These are phyloP conservation scores for Aureobasidium sp. DNA, from an alignment of 2,329 filamentous ascomycete genomes.

Conservation along the genomic window DNA sequence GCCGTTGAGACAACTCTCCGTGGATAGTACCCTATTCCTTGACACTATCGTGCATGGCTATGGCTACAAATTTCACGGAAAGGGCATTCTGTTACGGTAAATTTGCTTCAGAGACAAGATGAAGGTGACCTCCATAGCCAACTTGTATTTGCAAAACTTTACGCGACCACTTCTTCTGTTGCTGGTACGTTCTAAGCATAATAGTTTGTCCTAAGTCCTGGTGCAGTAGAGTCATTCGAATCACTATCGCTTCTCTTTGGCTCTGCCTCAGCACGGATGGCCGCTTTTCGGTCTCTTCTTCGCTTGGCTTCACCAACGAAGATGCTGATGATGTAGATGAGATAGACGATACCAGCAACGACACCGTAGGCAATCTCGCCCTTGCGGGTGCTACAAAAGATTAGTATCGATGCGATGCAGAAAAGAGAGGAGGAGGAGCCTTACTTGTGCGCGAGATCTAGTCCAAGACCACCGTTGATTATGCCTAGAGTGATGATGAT, in stretches of 20 bases:
- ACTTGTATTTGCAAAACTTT: too few species aligned
- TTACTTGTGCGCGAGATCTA: constrained; percentile 14
- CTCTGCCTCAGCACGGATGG: constrained; percentile 1
- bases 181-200: not conserved
- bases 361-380: constrained; percentile 42
- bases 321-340: constrained; percentile 32
- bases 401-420: not conserved
- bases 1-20: too few species aligned
- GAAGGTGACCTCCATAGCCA: too few species aligned
- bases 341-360: constrained; percentile 42
- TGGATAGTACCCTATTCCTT: too few species aligned
- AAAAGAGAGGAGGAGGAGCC: not conserved
- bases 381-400: not conserved
- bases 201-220: not conserved
- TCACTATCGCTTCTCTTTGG: constrained; percentile 7
- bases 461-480: constrained; percentile 16
- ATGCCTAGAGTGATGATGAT: constrained; percentile 17
- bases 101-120: too few species aligned
- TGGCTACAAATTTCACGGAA: too few species aligned
- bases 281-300: constrained; percentile 3
- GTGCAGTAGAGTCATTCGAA: not conserved
- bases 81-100: too few species aligned
- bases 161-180: too few species aligned
- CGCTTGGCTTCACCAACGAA: constrained; percentile 25
- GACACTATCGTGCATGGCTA: too few species aligned